These are phyloP conservation scores for Chaetomium globosum DNA, from an alignment of 2,329 filamentous ascomycete species.

Conservation along the genomic window DNA sequence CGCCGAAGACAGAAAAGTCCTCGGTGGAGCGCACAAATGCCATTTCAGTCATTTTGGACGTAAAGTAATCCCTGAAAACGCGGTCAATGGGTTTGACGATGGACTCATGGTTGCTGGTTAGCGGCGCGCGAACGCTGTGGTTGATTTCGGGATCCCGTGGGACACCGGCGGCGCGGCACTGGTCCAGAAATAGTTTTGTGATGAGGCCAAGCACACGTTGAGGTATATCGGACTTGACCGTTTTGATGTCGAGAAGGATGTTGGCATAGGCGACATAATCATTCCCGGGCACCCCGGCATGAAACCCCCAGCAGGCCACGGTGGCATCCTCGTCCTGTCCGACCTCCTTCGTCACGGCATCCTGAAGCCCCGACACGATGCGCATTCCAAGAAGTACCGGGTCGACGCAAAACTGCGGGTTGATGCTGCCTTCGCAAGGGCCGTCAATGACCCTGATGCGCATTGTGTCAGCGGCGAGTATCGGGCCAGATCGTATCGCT, in stretches of 20 bases:
- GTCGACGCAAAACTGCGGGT: neutral
- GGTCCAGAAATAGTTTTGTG: neutral
- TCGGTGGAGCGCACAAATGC: neutral
- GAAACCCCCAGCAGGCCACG: neutral
- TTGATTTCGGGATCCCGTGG: neutral
- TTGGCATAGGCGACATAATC: neutral
- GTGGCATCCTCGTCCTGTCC: neutral
- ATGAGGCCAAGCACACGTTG: neutral
- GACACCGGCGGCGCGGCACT: neutral
- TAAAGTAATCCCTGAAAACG: slow-evolving; percentile 1
- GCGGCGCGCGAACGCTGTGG: neutral
- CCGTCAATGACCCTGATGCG: neutral
- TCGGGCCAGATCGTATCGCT: no score
- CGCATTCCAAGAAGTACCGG: neutral
- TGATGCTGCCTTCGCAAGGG: neutral
- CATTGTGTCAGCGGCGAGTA: neutral
- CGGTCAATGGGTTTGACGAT: neutral
- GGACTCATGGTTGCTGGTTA: neutral
- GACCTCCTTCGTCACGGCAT: neutral
- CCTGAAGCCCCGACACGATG: slow-evolving; percentile 2
- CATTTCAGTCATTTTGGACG: neutral
- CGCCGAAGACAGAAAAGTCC: neutral
- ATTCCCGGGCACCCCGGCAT: neutral
- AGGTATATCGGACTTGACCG: neutral
- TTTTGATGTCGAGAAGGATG: slow-evolving; percentile 1